Evolutionary conservation across 2,329 filamentous ascomycete species (phyloP), one percentile per base, ranked within the genome.

Genomic region (Ophiosphaerella herpotricha): DNA sequence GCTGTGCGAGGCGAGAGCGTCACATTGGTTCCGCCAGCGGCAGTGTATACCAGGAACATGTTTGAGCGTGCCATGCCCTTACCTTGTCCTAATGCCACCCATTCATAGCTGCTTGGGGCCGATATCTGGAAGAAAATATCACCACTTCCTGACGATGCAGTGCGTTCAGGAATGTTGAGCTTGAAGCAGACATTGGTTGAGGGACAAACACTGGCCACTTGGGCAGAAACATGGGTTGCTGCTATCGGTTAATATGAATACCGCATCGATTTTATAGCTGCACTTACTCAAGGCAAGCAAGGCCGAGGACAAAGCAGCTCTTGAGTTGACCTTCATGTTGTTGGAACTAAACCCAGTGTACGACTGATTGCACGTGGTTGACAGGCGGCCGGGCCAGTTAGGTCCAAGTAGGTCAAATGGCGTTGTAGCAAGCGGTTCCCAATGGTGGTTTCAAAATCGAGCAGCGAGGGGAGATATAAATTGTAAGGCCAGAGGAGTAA

Each of bases 21-120:
- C 12, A 85, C 80, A 54, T 84, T 85, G 37, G 69, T 76, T 23
- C 80, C 78, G 33, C 70, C 69, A 34, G 76, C 70, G 23, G 78
- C 75, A n/a, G 80, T 76, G 58, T 85, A 85, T 5, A 84, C 73
- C 37, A 85, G 71, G 61, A 85, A 85, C 39, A 86, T 84, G 64
- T 84, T 83, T 5, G 83, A 67, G 18, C 77, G 78, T 13, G 66
- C 57, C 83, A 85, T 86, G 16, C 65, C 55, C 2, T 58, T 71
- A 23, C 83, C 83, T 63, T 85, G 81, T 7, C 82, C 83, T 3
- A 85, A 66, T 3, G 76, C 80, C 31, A 83, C 75, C 79, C 80
- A 86, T 68, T 78, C 67, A 61, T 82, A 77, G 5, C 65, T 74
- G 35, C 75, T 77, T 2, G 83, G 82, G 3, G 80, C 80, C 39